Evolutionary conservation across 768 basidiomycete species (phyloP).

Genomic region (Leccinum truebloodii): DNA sequence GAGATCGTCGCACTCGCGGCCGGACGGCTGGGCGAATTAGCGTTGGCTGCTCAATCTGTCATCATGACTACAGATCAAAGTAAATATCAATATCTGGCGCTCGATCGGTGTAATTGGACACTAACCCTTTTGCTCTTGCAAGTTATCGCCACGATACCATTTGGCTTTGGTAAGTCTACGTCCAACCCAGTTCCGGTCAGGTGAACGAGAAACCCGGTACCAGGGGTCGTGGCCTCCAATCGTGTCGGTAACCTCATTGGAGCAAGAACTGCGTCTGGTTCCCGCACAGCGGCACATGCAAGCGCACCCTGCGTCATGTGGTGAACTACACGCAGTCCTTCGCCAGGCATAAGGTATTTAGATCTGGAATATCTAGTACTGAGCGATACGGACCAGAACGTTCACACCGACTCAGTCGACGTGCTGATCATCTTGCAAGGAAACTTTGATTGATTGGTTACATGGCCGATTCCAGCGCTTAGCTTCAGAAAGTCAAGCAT

Average conservation of each 20-base stretch:
- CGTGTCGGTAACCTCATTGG: constrained; percentile 77
- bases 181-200: not conserved
- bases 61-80: constrained; percentile 84
- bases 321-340: too few relatives aligned
- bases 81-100: constrained; percentile 25
- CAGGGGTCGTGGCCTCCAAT: constrained; percentile 69
- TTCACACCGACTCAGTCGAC: too few relatives aligned
- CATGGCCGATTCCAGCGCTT: too few relatives aligned
- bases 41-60: constrained; percentile 74
- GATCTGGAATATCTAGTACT: too few relatives aligned
- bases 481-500: not conserved
- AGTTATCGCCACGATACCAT: constrained; percentile 74
- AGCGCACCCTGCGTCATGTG: constrained; percentile 38
- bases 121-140: constrained; percentile 19
- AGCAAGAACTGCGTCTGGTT: constrained; percentile 48
- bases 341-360: too few relatives aligned
- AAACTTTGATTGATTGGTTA: too few relatives aligned
- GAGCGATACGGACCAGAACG: too few relatives aligned
- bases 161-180: constrained; percentile 54
- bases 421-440: too few relatives aligned
- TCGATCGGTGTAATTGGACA: not conserved
- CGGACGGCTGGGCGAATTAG: constrained; percentile 31
- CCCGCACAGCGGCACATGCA: constrained; percentile 60
- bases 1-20: constrained; percentile 61
- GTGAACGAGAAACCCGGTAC: not conserved